Evolutionary conservation across 306 rosid species (phyloP), one percentile per base, ranked within the genome.

Genomic region (Citrullus amarus): DNA sequence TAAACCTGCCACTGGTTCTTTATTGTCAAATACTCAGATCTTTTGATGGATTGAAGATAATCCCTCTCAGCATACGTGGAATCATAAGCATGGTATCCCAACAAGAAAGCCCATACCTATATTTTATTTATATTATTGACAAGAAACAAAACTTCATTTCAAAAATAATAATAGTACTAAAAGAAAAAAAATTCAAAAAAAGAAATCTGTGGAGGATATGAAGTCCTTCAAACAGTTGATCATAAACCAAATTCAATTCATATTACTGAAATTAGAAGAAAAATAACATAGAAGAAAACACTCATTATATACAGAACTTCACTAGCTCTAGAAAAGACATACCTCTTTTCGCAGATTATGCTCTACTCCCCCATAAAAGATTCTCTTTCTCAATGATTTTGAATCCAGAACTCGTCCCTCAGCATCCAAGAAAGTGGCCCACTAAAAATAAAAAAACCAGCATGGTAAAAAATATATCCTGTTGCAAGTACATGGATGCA

Each of bases 1-100:
- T 83, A 86, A 85, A 92, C 99, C 99, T 92, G 92, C 99, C 99
- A 96, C 88, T 96, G 99, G 75, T 80, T 88, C 90, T 96, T 96
- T 86, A 96, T 78, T 59, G 85, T 92, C 83, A 84, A 88, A 34
- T 87, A 96, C 88, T 92, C 99, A 9, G 93, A 86, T 89, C 86
- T 91, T 83, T 88, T 90, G 43, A 90, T 70, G 16, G 96, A 83
- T 83, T 80, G 85, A 80, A 86, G 88, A 85, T 81, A 89, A 83
- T 91, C 92, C 87, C 98, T 92, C 89, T 92, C 99, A 22, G 98
- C 99, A 84, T 91, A 91, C 51, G 98, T 96, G 78, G 99, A 96
- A 83, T 91, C 89, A 86, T 83, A 92, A 1, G 90, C 80, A 79
- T 91, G 83, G 83, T 90, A 90, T 84, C 91, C 99, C 97, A 96